Percentiles rank a stretch among this genome's conserved stretches.
Evolutionary conservation across 305 asterid species (phyloP).

Genomic region (Fraxinus velutina): DNA sequence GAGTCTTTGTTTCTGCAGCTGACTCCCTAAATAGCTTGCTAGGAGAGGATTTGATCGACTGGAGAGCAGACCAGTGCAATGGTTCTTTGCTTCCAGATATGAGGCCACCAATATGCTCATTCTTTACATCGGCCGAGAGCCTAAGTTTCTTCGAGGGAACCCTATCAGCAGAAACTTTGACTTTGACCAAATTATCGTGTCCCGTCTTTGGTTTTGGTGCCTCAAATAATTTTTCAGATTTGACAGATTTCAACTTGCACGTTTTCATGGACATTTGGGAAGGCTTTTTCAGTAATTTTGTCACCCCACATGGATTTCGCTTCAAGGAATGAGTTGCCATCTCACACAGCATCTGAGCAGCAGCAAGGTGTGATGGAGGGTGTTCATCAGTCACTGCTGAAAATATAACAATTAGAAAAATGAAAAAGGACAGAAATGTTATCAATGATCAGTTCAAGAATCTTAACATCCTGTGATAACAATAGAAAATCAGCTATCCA

Average conservation of each 20-base stretch:
- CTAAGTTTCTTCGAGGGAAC: constrained; percentile 63
- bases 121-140: constrained; percentile 41
- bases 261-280: constrained; percentile 46
- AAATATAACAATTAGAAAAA: neutral
- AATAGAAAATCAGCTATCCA: neutral
- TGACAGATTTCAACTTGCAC: constrained; percentile 47
- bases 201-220: constrained; percentile 36
- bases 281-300: constrained; percentile 41
- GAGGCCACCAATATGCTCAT: constrained; percentile 21
- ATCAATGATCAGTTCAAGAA: neutral
- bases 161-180: constrained; percentile 38
- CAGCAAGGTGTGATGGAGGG: constrained; percentile 37
- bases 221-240: constrained; percentile 38
- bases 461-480: neutral
- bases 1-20: constrained; percentile 30
- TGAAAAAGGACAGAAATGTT: neutral
- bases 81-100: constrained; percentile 43
- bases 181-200: constrained; percentile 32
- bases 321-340: constrained; percentile 41
- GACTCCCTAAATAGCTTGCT: constrained; percentile 47
- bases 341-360: constrained; percentile 48
- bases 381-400: constrained; percentile 25
- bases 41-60: constrained; percentile 52
- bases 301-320: constrained; percentile 31
- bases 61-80: constrained; percentile 37